Base-by-base conservation (phyloP, 306 rosid species). In the Trichosanthes truncata region DNA sequence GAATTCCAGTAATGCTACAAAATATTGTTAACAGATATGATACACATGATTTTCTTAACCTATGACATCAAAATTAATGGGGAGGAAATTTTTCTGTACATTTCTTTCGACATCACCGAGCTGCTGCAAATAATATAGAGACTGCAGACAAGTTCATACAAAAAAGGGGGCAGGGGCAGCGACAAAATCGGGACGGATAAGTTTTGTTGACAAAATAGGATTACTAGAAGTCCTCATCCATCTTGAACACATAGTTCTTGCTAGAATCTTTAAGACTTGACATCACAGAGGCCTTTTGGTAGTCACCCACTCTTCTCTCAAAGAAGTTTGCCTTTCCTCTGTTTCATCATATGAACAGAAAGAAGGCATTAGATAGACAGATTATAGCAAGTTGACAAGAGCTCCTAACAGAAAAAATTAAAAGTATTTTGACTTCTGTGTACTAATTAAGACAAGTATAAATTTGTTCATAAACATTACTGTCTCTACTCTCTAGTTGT, bases 271-370 rank as follows among this genome's bases (percentile, higher is more conserved):
- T 89, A 74, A 93, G 96, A 89, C 90, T 83, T 65, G 97, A 85
- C 97, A 93, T 93, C 40, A 93, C 96, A 78, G 97, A 93, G 35
- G 98, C 97, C 86, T 89, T 93, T 84, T 93, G 98, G 84, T 93
- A 93, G 62, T 93, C 97, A 25, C 97, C 98, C 61, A 93, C 98
- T 80, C 96, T 89, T 83, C 91, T 89, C 84, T 93, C 98, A 57
- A 93, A 93, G 83, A 93, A 93, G 84, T 93, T 93, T 13, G 98
- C 68, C 93, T 93, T 93, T 79, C 98, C 98, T 80, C 98, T 93
- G 94, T 81, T 73, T 80, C 85, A 83, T 80, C 87, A 83, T 40
- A 56, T 20, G 29, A 29, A 62, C 59, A 18, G 77, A 9, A 76
- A 21, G 9, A 29, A 74, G 74, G 76, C 46, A 85, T 71, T 62